Base-by-base conservation (phyloP, 2,329 filamentous ascomycete species). In the Fusarium bulbicola region DNA sequence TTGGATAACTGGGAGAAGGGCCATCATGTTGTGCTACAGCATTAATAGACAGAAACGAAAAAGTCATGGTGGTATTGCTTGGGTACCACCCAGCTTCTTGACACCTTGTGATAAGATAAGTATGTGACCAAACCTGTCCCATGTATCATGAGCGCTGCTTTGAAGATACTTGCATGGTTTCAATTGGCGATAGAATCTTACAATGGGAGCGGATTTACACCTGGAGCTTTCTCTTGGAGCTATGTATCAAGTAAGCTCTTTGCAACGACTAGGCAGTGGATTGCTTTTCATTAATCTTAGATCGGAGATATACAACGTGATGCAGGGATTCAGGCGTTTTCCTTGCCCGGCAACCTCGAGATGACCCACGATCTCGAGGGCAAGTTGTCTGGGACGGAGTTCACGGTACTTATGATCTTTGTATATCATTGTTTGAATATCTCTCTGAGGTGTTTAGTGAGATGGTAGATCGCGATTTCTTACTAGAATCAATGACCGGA, bases 1-100 rank as follows among this genome's bases (percentile, higher is more conserved):
- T 84, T 98, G 78, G 86, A 92, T 79, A 89, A 91, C 71, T 98
- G 95, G 95, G 94, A 97, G 86, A 90, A 86, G 77, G 95, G 94
- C 10, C 92, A 90, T 84, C 84, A 84, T 12, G 80, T 87, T 60
- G 85, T 89, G 49, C 75, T 91, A 74, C 81, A 88, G 78, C 89
- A 91, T 60, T 84, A 71, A 36, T 32, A 21, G n/a, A 49, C 26
- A 42, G 24, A 30, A 36, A 37, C 24, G 26, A 46, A 13, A 30
- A 7, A 15, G 32, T 34, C n/a, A n/a, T 14, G 26, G 20, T 47
- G 14, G 36, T 42, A 39, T 7, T 34, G 24, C 45, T 47, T 30
- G 13, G 18, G 30, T 16, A 59, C 16, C 34, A 39, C 21, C 20
- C 12, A 30, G 14, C 34, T 18, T 28, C 28, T 49, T 40, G 53